Evolutionary conservation across 495 filamentous ascomycete genomes (phyloP), one percentile per base, ranked within the genome.

Genomic region (Penicillium verhagenii): DNA sequence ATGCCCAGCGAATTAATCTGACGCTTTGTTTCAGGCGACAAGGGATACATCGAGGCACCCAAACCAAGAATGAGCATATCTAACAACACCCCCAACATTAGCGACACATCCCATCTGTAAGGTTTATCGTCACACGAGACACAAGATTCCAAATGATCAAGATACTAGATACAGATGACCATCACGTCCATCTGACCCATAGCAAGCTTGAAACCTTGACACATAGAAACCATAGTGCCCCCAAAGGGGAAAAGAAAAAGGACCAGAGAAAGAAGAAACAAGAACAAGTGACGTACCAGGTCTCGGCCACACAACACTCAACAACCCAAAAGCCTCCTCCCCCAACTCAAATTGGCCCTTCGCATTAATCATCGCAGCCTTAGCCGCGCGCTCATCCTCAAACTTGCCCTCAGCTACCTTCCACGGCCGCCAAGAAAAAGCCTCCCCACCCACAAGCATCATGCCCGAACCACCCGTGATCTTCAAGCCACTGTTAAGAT

Each of bases 51-150:
- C 14, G 77, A 74, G 4, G 78, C 78, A n/a, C 94, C 94, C 14
- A 94, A 76, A 0, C 95, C 94, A 18, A 99, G 64, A 54, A 99
- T 89, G 28, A 98, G 71, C 19, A 98, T 71, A 77, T 98, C 94
- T 96, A 63, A 14, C n/a, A n/a, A n/a, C n/a, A n/a, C n/a, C n/a
- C 50, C 31, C 13, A 52, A 40, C 4, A 56, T 65, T 53, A 70
- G 61, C 51, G 24, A 40, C n/a, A 44, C 40, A 6, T 23, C 11
- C 23, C 20, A 20, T 38, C 37, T 33, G 56, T n/a, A 21, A 28
- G 18, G 2, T 35, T 16, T 14, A 16, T 33, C 14, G 33, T 31
- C 28, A 31, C 16, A 4, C 33, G 16, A 16, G 14, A 31, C 16
- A 4, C 33, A 35, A 16, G 14, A n/a, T 35, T n/a, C 33, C 33